Conservation (phyloP, 768 basidiomycete species). For the Dentipellis sp. region DNA sequence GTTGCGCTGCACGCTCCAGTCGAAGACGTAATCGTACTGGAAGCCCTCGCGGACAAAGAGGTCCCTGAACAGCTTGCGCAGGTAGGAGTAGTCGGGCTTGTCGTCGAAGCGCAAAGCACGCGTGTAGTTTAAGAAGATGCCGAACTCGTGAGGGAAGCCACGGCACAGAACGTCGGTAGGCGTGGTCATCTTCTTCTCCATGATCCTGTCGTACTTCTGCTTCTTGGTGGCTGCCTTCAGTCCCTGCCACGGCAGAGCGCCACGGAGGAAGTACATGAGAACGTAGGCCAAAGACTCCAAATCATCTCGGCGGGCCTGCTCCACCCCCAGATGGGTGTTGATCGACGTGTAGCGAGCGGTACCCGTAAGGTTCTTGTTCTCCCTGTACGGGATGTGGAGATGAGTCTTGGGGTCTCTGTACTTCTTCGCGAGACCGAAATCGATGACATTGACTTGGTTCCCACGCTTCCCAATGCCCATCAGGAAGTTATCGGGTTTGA, state of each 20-base stretch:
- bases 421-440: constrained; percentile 98
- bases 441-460: constrained; percentile 98
- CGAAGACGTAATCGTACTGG: constrained; percentile 99
- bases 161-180: constrained; percentile 95
- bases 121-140: constrained; percentile 98
- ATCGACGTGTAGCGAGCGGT: constrained; percentile 99
- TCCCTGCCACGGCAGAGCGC: constrained; percentile 97
- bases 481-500: constrained; percentile 99
- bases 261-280: constrained; percentile 99
- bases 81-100: constrained; percentile 99
- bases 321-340: constrained; percentile 97
- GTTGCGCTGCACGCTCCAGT: constrained; percentile 88
- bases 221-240: constrained; percentile 99
- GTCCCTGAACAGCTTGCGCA: constrained; percentile 98
- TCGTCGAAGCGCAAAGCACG: constrained; percentile 98
- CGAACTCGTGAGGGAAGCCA: constrained; percentile 99
- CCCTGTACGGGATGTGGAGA: constrained; percentile 97
- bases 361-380: constrained; percentile 99
- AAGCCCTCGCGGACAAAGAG: constrained; percentile 95
- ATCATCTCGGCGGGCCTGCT: constrained; percentile 97
- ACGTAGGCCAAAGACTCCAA: constrained; percentile 98
- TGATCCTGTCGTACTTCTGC: constrained; percentile 99
- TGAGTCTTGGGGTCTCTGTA: constrained; percentile 99
- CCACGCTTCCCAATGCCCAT: constrained; percentile 99
- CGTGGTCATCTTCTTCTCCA: constrained; percentile 99